Evolutionary conservation across 352 stramenopile species (phyloP), one percentile per base, ranked within the genome.

Genomic region (Phytophthora fragariae): DNA sequence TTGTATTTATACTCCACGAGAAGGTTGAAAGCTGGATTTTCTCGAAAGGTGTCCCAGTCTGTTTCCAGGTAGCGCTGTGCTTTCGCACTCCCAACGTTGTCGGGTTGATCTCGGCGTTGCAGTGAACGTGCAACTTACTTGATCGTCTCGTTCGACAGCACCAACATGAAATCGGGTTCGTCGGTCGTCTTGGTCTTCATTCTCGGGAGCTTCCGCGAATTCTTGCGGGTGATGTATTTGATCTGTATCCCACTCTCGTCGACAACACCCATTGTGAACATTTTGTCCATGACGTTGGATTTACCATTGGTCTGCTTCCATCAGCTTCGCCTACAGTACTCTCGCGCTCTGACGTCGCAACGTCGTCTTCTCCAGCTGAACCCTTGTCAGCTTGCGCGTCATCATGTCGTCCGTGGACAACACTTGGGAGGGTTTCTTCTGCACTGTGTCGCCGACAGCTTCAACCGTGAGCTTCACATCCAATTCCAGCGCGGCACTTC

Each of bases 151-250:
- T 62, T 68, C 57, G 57, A 53, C 24, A 73, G 31, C 11, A 61
- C 57, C 46, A 69, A 24, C 67, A 73, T 64, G 21, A 73, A 73
- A n/a, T 70, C 60, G 0, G 61, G 60, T 17, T 73, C 27, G 5
- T 61, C 31, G 9, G 24, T 11, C 12, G 53, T 27, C 37, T 73
- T 68, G 24, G 58, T 61, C 54, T 65, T 56, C 17, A 63, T 55
- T 58, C 39, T 53, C 52, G 64, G 47, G 39, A 73, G 55, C 58
- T 73, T 73, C 2, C 27, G 29, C 7, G 68, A 14, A 5, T 68
- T 68, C 52, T 68, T 62, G 0, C 62, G 21, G 0, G 52, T 68
- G 62, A 68, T 68, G 61, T 49, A 68, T 41, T 68, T 68, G 0
- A 35, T 68, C 19, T 47, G 4, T 2, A 61, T 49, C 31, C 61